Conservation (phyloP, 129 eudicot species). For the Escallonia herrerae region DNA sequence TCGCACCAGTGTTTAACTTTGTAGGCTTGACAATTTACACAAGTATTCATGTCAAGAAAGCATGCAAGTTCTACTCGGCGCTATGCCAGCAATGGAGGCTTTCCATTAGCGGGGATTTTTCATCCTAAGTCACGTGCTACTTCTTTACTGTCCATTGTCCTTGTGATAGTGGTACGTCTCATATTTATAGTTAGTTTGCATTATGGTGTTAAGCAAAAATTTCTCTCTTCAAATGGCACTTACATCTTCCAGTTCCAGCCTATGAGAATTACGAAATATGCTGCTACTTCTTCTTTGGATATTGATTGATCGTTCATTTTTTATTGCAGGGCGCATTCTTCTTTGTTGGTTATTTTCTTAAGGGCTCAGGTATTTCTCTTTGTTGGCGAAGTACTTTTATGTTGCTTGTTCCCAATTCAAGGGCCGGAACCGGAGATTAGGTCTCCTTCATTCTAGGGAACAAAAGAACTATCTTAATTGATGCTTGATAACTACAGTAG, state of each 20-base stretch:
- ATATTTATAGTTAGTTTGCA: background rate
- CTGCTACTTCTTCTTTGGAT: background rate
- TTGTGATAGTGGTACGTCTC: conserved; percentile 40
- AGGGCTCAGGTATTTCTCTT: conserved; percentile 50
- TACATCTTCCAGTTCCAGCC: background rate
- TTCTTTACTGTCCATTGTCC: conserved; percentile 50
- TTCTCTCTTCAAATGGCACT: background rate
- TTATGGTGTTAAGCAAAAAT: background rate
- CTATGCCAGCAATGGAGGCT: conserved; percentile 34
- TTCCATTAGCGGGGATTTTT: conserved; percentile 43
- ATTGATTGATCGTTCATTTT: conserved; percentile 3
- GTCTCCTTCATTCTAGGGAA: no score
- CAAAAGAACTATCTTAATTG: no score
- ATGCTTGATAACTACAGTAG: no score
- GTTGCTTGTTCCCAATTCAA: no score
- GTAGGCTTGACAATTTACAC: background rate
- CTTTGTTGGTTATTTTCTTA: conserved; percentile 48
- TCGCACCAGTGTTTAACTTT: conserved; percentile 18
- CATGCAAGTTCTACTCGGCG: conserved; percentile 51
- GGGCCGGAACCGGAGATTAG: no score
- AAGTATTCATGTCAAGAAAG: conserved; percentile 58
- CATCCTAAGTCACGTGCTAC: conserved; percentile 59
- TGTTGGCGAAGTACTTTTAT: background rate
- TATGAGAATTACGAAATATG: background rate
- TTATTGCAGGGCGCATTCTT: conserved; percentile 43